Evolutionary conservation across 208 protist genomes (phyloP), one percentile per base, ranked within the genome.

Genomic region (Lotmaria passim): DNA sequence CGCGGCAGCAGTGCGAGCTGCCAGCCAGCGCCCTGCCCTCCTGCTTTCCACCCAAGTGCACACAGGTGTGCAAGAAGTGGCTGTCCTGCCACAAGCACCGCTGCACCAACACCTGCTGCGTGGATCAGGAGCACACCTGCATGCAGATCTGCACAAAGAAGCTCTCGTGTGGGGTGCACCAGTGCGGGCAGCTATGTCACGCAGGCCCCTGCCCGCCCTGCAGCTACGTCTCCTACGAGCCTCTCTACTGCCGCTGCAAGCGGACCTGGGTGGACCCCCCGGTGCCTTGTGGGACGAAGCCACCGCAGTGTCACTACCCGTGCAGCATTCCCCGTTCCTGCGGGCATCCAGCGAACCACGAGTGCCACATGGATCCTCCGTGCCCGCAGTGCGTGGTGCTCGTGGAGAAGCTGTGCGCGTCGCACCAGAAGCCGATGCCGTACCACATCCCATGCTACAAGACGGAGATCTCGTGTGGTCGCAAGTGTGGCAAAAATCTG

Each of bases 21-120:
- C 58, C 67, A 10, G 21, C 53, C 17, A 59, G 43, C 19, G 64
- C 73, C 23, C 39, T 90, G 31, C 66, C 72, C 12, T 14, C 60
- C 33, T 73, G 21, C 15, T 86, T 82, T 41, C 90, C 90, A 1
- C 82, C 86, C n/a, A 62, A 23, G 19, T 98, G 94, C 75, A 60
- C 50, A 10, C 75, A 81, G 31, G 51, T 74, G 23, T 98, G 94
- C 70, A 69, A 78, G 52, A 81, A 67, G 63, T 57, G 68, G 60
- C 73, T 95, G 23, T 91, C 82, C 15, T 98, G 94, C 75, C 79
- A 86, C 66, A 94, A 93, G 69, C 94, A 98, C 78, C 75, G 53
- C 33, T 98, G 94, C 67, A 75, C 72, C 44, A 79, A 86, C 24
- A 65, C 81, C 34, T 98, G 93, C 81, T 97, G 93, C 75, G 82